Evolutionary conservation across 2,329 filamentous ascomycete genomes (phyloP), one percentile per base, ranked within the genome.

Genomic region (Talaromyces rugulosus): DNA sequence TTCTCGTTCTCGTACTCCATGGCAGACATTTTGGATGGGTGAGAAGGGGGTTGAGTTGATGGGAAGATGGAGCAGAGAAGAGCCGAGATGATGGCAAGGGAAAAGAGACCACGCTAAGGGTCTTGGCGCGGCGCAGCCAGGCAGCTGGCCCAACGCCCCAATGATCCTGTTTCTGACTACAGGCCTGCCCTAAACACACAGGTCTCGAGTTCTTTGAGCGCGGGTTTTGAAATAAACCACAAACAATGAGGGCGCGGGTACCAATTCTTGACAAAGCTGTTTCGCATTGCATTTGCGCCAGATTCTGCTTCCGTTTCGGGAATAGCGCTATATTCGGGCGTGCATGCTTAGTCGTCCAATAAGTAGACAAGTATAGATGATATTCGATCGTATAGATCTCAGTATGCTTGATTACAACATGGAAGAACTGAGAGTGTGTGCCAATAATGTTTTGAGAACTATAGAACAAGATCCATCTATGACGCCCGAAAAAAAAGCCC

Each of bases 1-100:
- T 83, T 83, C 66, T 88, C 86, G 70, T 83, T 83, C 73, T 89
- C 86, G 80, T 87, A 89, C 69, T 89, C 87, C 80, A 86, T 84
- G 69, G 78, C 64, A 67, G 78, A 74, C 77, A 80, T 80, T 65
- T 64, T 73, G 67, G 53, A 57, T 50, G 4, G 14, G 54, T 59
- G 36, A 50, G 54, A 55, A 59, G 52, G 58, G 59, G 58, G 59
- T 23, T 61, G 51, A 50, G 52, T 5, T 57, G 59, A 34, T 55
- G 51, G 54, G 47, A 31, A 30, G 52, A 36, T 44, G 36, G 54
- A 56, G 55, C 57, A 50, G 31, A 47, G 51, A 9, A 28, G 27
- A 30, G 55, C 47, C 30, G 33, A 55, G 58, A 56, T 60, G 12
- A 23, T 23, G 23, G n/a, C 34, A 52, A 58, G 52, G 54, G 52